Base-by-base conservation (phyloP, 805 yeast genomes). In the Schwanniomyces polymorphus region DNA sequence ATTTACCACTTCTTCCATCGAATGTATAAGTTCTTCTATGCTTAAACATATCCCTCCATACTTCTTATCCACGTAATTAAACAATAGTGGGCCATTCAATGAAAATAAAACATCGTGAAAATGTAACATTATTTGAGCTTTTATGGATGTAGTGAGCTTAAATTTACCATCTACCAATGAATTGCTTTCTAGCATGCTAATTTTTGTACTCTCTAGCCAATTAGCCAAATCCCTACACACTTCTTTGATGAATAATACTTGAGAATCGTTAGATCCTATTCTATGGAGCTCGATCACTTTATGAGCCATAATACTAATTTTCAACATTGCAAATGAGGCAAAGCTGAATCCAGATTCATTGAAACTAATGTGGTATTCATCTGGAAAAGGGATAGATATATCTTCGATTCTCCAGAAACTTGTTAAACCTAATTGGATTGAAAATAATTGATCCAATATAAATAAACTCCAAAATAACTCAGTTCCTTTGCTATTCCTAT, bases 41-140 rank as follows among this genome's bases (percentile, higher is more conserved):
- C 61, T 61, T 38, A 70, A 57, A 2, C 70, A 75, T 29, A 56
- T 56, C 26, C 61, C 56, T 10, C 66, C 50, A 0, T 64, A 55
- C 28, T 63, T 54, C 21, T 61, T 55, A 0, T 76, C 76, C 14
- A 69, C 54, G 44, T 55, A 63, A 41, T 59, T 63, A 47, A 69
- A 69, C 7, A 65, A 46, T 3, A 55, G 43, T 50, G 64, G 64
- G 5, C 76, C 75, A 47, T 72, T 75, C 17, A 74, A 52, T 27
- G 67, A 54, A 28, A 63, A 51, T 6, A 67, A 50, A 27, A 72
- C 37, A 52, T 74, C 77, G 50, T 69, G 70, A 53, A 59, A 72
- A 48, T 71, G 74, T 26, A 74, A 51, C 43, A 62, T 65, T n/a
- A 72, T 73, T 50, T 71, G 76, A 5, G 67, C 60, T 43, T 61